These are phyloP conservation scores for Tarenaya hassleriana DNA, from an alignment of 345 rosid genomes.

Conservation along the genomic window DNA sequence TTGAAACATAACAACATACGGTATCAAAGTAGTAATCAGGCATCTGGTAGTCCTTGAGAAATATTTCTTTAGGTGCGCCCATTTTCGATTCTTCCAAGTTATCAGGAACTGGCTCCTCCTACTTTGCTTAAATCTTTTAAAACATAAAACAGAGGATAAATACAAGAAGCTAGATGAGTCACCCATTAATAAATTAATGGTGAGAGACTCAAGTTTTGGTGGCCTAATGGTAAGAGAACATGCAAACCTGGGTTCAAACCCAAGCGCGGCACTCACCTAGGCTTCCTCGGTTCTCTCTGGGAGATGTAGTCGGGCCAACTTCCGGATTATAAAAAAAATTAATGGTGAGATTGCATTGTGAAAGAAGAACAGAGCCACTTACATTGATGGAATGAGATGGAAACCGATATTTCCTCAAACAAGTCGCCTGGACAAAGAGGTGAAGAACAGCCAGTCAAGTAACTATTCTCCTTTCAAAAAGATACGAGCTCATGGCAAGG, in stretches of 20 bases:
- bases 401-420: conserved; percentile 34
- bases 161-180: conserved; percentile 19
- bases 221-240: no score
- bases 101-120: conserved; percentile 46
- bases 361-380: conserved; percentile 25
- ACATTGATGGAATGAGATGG: conserved; percentile 48
- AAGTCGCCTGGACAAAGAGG: conserved; percentile 39
- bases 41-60: conserved; percentile 82
- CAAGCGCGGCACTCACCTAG: no score
- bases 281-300: no score
- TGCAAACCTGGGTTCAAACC: no score
- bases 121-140: conserved; percentile 50
- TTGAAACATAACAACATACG: conserved; percentile 31
- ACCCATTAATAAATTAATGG: neutral
- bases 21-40: conserved; percentile 90
- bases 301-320: no score
- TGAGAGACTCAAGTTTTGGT: no score
- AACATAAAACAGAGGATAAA: conserved; percentile 13
- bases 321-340: no score
- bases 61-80: conserved; percentile 84
- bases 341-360: neutral
- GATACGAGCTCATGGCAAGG: neutral
- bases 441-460: neutral
- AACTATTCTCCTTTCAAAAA: neutral
- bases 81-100: conserved; percentile 58